Conservation (phyloP, 2,329 filamentous ascomycete genomes). For the Epicoccum sorghinum region DNA sequence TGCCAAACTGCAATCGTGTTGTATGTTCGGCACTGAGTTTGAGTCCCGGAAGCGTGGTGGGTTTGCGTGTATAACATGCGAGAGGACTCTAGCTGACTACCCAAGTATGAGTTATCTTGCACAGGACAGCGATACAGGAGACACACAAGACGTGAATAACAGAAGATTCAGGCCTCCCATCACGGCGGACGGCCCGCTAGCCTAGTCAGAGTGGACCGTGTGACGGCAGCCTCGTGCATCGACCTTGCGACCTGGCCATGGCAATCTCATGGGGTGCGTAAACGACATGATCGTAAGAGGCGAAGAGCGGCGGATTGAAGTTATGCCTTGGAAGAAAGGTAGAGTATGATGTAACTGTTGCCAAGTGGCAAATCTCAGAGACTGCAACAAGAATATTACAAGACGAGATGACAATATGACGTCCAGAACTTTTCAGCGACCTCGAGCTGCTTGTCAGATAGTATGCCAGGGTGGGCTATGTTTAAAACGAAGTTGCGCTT, state of each 20-base stretch:
- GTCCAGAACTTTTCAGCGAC: too few relatives aligned
- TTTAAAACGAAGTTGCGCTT: too few relatives aligned
- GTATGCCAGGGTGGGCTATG: too few relatives aligned
- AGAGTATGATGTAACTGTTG: constrained; percentile 8
- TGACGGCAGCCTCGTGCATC: constrained; percentile 18
- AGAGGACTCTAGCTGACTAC: background rate
- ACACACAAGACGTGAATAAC: too few relatives aligned
- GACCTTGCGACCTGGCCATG: constrained; percentile 15
- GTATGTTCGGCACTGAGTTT: constrained; percentile 6
- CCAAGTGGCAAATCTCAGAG: background rate
- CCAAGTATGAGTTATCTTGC: background rate
- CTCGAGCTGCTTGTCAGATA: too few relatives aligned
- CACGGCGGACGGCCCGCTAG: constrained; percentile 32
- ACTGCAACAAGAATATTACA: background rate
- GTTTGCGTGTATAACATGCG: background rate
- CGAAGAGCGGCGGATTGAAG: constrained; percentile 3
- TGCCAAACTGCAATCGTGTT: constrained; percentile 11
- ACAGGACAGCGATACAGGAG: background rate
- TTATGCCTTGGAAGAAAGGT: constrained; percentile 6
- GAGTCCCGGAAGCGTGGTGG: background rate
- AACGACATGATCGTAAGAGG: constrained; percentile 2
- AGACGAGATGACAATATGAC: constrained; percentile 5
- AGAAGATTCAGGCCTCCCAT: background rate
- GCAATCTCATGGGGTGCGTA: constrained; percentile 4
- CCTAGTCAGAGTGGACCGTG: constrained; percentile 29